Conservation (phyloP, 176 grass and related monocot genomes). For the Cocos nucifera region DNA sequence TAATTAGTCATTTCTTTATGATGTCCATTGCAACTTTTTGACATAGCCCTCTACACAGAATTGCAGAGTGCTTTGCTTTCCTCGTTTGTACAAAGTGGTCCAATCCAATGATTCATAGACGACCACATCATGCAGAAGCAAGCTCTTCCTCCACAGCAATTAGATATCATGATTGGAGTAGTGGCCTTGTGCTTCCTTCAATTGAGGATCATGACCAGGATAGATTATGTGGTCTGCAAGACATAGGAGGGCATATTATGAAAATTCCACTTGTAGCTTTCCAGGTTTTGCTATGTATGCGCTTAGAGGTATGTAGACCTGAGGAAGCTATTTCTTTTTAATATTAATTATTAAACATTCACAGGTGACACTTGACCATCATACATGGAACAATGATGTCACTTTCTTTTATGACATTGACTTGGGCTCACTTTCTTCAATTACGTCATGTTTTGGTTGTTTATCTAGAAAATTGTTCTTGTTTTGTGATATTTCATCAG, state of each 20-base stretch:
- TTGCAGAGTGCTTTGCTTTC: slow-evolving; percentile 66
- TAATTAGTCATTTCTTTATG: slow-evolving; percentile 6
- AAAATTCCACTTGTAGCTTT: slow-evolving; percentile 50
- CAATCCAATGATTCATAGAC: slow-evolving; percentile 51
- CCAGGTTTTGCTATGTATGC: slow-evolving; percentile 73
- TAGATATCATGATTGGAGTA: slow-evolving; percentile 24
- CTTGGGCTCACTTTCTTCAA: no score
- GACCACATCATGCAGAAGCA: slow-evolving; percentile 25
- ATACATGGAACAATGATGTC: no score
- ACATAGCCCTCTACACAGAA: slow-evolving; percentile 22
- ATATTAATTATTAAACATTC: no score
- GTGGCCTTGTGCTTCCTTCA: slow-evolving; percentile 22
- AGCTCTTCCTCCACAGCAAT: slow-evolving; percentile 19
- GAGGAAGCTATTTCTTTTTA: no score
- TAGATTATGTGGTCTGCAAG: slow-evolving; percentile 37
- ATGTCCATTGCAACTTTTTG: no score
- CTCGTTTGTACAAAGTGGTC: slow-evolving; percentile 62
- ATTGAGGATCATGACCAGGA: slow-evolving; percentile 29
- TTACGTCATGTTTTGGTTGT: no score
- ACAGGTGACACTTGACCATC: no score
- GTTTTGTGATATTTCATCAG: no score
- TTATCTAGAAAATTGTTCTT: no score
- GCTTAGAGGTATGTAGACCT: slow-evolving; percentile 39
- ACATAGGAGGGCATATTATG: slow-evolving; percentile 54
- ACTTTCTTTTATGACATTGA: no score